Evolutionary conservation across 2,329 filamentous ascomycete genomes (phyloP).

Genomic region (Nigrospora osmanthi): DNA sequence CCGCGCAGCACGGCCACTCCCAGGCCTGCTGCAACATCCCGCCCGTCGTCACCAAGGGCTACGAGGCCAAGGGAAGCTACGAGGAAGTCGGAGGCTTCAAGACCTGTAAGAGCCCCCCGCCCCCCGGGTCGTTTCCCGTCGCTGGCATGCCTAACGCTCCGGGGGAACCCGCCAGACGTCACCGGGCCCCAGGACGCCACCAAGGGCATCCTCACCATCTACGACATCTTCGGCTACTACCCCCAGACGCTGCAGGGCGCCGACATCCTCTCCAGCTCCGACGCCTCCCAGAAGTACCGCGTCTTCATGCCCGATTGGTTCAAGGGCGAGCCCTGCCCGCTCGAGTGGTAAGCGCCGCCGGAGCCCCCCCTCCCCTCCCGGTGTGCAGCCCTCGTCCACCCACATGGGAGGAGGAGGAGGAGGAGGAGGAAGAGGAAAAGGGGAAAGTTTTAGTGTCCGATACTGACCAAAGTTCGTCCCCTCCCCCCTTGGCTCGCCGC

Average conservation of each 20-base stretch:
- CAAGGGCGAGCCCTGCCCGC: slow-evolving; percentile 57
- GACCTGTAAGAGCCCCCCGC: slow-evolving; percentile 30
- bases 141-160: background rate
- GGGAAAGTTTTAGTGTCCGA: too few species aligned
- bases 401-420: background rate
- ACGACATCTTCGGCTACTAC: slow-evolving; percentile 67
- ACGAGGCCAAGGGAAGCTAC: slow-evolving; percentile 47
- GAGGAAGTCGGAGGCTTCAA: slow-evolving; percentile 48
- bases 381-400: too few species aligned
- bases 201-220: slow-evolving; percentile 55
- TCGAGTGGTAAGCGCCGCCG: slow-evolving; percentile 36
- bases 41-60: slow-evolving; percentile 47
- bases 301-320: slow-evolving; percentile 94
- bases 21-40: slow-evolving; percentile 52
- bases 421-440: too few species aligned
- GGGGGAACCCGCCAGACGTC: slow-evolving; percentile 35
- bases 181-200: slow-evolving; percentile 36
- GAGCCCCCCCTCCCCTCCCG: background rate
- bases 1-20: slow-evolving; percentile 44
- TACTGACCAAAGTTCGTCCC: too few species aligned
- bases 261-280: slow-evolving; percentile 53
- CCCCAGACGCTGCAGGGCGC: slow-evolving; percentile 63
- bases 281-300: slow-evolving; percentile 60
- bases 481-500: too few species aligned
- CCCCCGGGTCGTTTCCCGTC: background rate